Conservation (phyloP, 768 basidiomycete species). For the Boletus fagicola region DNA sequence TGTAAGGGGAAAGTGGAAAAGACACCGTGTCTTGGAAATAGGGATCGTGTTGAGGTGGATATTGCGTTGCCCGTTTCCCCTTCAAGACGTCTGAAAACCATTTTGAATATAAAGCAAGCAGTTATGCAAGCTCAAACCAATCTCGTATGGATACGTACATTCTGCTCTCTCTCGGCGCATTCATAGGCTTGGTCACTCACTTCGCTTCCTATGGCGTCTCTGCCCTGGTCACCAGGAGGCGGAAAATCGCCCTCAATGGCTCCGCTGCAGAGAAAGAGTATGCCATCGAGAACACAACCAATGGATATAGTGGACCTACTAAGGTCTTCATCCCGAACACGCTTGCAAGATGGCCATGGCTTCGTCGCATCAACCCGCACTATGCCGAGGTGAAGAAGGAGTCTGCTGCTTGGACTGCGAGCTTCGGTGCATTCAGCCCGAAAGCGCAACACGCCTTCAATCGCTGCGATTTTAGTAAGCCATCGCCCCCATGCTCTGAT, state of each 20-base stretch:
- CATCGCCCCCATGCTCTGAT: background rate
- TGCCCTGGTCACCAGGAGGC: background rate
- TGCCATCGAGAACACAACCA: background rate
- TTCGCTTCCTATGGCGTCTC: background rate
- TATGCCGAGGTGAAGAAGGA: constrained; percentile 9
- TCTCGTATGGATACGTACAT: constrained; percentile 6
- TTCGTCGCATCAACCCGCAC: constrained; percentile 12
- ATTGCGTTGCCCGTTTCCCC: too few species aligned
- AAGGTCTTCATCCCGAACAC: constrained; percentile 17
- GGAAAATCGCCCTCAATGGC: background rate
- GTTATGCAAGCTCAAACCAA: too few species aligned
- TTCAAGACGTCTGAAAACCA: too few species aligned
- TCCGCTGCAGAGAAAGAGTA: background rate
- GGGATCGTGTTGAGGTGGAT: too few species aligned
- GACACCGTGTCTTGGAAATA: too few species aligned
- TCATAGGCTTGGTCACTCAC: background rate
- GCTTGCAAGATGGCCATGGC: constrained; percentile 21
- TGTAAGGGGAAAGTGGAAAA: too few species aligned
- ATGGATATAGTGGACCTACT: background rate
- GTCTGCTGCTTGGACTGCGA: constrained; percentile 7
- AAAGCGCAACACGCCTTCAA: constrained; percentile 16
- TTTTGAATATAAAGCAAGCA: too few species aligned
- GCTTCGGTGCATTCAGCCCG: constrained; percentile 10
- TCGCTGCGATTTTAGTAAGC: constrained; percentile 11
- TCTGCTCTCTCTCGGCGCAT: background rate